Percentiles rank a stretch among this genome's conserved stretches.
Evolutionary conservation across 805 yeast genomes (phyloP).

Genomic region (Hanseniaspora clermontiae): DNA sequence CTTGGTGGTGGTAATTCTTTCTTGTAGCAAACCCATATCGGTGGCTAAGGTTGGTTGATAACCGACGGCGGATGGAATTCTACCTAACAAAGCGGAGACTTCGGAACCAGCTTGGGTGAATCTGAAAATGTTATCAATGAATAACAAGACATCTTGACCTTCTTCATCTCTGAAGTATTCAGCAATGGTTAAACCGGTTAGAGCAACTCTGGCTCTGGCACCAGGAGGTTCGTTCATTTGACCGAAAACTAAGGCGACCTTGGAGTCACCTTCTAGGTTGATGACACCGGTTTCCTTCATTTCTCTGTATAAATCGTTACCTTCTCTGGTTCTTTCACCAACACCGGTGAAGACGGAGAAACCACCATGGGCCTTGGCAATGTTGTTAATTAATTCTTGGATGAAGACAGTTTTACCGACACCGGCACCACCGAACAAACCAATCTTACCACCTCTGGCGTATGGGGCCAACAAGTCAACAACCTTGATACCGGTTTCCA

Average conservation of each 20-base stretch:
- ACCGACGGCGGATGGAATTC: constrained; percentile 99
- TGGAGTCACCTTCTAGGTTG: constrained; percentile 98
- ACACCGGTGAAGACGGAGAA: constrained; percentile 99
- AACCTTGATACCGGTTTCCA: constrained; percentile 99
- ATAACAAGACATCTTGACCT: constrained; percentile 99
- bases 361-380: constrained; percentile 99
- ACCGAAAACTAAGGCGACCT: constrained; percentile 98
- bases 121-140: constrained; percentile 99
- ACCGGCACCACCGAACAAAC: constrained; percentile 99
- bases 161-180: constrained; percentile 99
- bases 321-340: constrained; percentile 99
- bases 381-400: constrained; percentile 98
- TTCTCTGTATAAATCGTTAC: constrained; percentile 99
- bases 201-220: constrained; percentile 99
- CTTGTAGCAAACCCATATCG: constrained; percentile 99
- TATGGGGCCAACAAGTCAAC: constrained; percentile 98
- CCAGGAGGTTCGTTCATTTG: constrained; percentile 99
- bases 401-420: constrained; percentile 99
- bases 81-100: constrained; percentile 98
- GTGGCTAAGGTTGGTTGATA: constrained; percentile 99
- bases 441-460: constrained; percentile 99
- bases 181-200: constrained; percentile 98
- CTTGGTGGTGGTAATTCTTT: constrained; percentile 98
- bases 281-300: constrained; percentile 99
- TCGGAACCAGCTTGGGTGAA: constrained; percentile 99